Base-by-base conservation (phyloP, 2,329 filamentous ascomycete genomes). In the Xylaria sp. region DNA sequence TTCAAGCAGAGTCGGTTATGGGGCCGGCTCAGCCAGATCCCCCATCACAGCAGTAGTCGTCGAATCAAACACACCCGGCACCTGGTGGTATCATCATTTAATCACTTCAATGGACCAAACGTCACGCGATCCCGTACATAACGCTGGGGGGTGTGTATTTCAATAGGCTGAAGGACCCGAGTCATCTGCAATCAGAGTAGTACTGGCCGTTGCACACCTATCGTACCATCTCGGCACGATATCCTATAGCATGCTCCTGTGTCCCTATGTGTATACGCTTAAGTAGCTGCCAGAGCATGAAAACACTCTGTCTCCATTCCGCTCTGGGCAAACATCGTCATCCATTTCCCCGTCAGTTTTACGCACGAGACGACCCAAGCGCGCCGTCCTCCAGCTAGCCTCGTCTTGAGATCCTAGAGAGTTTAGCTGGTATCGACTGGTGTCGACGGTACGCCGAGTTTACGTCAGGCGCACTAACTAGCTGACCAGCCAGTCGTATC, bases 91-190 rank as follows among this genome's bases (percentile, higher is more conserved):
- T 61, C 60, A 47, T 49, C 53, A 44, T 44, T 34, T 44, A 44
- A 62, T 56, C 49, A 50, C 48, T 49, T 52, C 57, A 57, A 56
- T 57, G 8, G 43, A 44, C 48, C 38, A 46, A 22, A 39, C 48
- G 57, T 67, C 65, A 67, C 64, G 54, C 66, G 63, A 63, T 63
- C 61, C 50, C 62, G 26, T 62, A 64, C 57, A 65, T 61, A 34
- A 60, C 44, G 43, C 54, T 39, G 58, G 58, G 40, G 40, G 51
- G 48, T 50, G 46, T 38, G 29, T 37, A 43, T 56, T 53, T 49
- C 56, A 50, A 65, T 65, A 64, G 64, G 64, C 56, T 62, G 56
- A 58, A 50, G 54, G 56, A 59, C 54, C 64, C 63, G 62, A 61
- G 50, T 60, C 55, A 56, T 58, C 54, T 64, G 59, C 53, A 58